Evolutionary conservation across 768 basidiomycete genomes (phyloP), one percentile per base, ranked within the genome.

Genomic region (Mycena floridula): DNA sequence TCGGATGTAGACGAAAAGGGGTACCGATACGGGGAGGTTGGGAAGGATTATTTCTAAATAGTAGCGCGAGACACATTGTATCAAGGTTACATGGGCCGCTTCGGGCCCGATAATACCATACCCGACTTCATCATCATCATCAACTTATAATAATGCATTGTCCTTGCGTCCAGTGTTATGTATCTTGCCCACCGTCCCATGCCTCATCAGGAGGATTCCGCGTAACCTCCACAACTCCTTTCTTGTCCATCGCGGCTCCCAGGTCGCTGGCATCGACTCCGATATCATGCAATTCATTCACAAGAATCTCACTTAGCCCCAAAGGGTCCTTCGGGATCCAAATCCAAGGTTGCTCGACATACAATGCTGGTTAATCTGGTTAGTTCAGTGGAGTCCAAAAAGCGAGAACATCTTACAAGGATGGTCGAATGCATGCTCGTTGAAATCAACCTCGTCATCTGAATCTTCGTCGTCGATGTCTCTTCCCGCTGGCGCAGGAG

Each of bases 351-450:
- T 73, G 72, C 20, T 67, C 60, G 7, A 63, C 60, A 52, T 75
- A 74, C 13, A 65, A 70, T 21, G n/a, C n/a, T n/a, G n/a, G n/a
- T n/a, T n/a, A n/a, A n/a, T n/a, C n/a, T n/a, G n/a, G n/a, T n/a
- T n/a, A n/a, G n/a, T n/a, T n/a, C n/a, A n/a, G n/a, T n/a, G n/a
- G n/a, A n/a, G n/a, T n/a, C n/a, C n/a, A n/a, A n/a, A n/a, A n/a
- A n/a, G n/a, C n/a, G n/a, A n/a, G n/a, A n/a, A n/a, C n/a, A n/a
- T n/a, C n/a, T n/a, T n/a, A n/a, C 70, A 73, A 16, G 70, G 73
- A 50, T 73, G 72, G 49, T 72, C 68, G 47, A 73, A 75, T 2
- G 70, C 71, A 53, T 73, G 68, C 23, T 66, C 65, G 43, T 70
- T 62, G 12, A 53, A 47, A n/a, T 59, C 57, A 15, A 48, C 54